Base-by-base conservation (phyloP, 2,329 filamentous ascomycete genomes). In the Colletotrichum gloeosporioides region DNA sequence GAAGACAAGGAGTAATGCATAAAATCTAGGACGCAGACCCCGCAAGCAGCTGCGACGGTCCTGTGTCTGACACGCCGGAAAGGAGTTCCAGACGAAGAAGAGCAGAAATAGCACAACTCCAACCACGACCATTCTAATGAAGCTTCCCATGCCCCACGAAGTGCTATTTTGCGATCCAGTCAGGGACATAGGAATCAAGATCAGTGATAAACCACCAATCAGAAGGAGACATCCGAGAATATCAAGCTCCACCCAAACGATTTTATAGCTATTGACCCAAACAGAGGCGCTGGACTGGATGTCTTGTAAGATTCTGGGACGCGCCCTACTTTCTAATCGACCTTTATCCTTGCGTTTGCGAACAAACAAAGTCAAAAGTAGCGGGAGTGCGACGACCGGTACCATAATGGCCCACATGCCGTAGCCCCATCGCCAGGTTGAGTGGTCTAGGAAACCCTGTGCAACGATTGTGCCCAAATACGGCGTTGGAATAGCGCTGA, bases 401-500 rank as follows among this genome's bases (percentile, higher is more conserved):
- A 85, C 78, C 29, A 87, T 81, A 29, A 86, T 82, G 3, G 85
- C 83, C 85, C 85, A 87, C 79, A 86, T 84, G 8, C 83, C 85
- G 72, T 84, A 86, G 7, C 84, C 85, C 85, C 85, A 87, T 34
- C 86, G 81, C 86, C 86, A 87, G 2, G 82, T 83, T 0, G 84
- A 83, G 71, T 85, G 78, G 4, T 81, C 78, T 3, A 87, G 80
- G 12, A 87, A 79, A 6, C 78, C 79, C 7, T 86, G 81, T 10
- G 80, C 84, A 2, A 70, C 57, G 36, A 70, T 62, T 10, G 34
- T 70, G 1, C 57, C 18, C 8, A 53, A 8, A 22, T n/a, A 53
- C 8, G 22, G 6, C 10, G 44, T 53, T 22, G 44, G 44, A 22
- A 53, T 22, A 18, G 44, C 44, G 44, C 44, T 53, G 44, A 22